Conservation (phyloP, 106 monocot species). For the Xerophyta viscosa region DNA sequence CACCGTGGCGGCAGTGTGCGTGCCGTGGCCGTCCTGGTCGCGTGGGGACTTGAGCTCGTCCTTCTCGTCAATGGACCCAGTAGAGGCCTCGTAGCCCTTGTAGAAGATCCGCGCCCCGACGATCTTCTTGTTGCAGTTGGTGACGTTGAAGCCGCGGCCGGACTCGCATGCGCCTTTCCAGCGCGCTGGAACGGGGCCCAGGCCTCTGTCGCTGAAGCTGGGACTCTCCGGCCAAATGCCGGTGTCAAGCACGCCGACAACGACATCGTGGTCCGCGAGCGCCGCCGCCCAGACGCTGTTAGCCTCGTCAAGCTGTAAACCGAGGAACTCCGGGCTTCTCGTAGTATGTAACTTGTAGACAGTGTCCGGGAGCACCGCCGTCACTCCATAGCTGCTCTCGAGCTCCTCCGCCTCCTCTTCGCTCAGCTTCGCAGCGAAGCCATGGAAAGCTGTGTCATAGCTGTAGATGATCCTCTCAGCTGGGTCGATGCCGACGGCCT, state of each 20-base stretch:
- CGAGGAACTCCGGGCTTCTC: slow-evolving; percentile 67
- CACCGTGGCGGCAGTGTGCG: slow-evolving; percentile 83
- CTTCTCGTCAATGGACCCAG: slow-evolving; percentile 54
- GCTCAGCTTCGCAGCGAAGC: slow-evolving; percentile 45
- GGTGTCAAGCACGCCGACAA: slow-evolving; percentile 77
- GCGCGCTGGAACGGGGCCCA: slow-evolving; percentile 33
- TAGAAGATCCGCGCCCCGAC: slow-evolving; percentile 78
- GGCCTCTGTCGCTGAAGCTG: slow-evolving; percentile 65
- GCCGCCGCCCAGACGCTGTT: slow-evolving; percentile 26
- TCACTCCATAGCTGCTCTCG: slow-evolving; percentile 28
- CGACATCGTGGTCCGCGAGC: slow-evolving; percentile 38
- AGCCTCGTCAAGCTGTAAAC: slow-evolving; percentile 25
- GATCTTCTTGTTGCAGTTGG: slow-evolving; percentile 70
- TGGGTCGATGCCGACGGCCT: too few relatives aligned
- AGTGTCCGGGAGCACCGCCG: slow-evolving; percentile 47
- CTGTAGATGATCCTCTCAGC: slow-evolving; percentile 57
- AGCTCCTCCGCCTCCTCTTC: slow-evolving; percentile 35
- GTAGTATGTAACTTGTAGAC: slow-evolving; percentile 66
- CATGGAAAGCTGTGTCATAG: slow-evolving; percentile 61
- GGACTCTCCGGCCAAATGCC: slow-evolving; percentile 84
- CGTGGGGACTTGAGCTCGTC: slow-evolving; percentile 65
- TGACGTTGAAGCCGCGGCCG: slow-evolving; percentile 35
- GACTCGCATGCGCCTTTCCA: slow-evolving; percentile 72
- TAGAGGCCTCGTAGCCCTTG: slow-evolving; percentile 65
- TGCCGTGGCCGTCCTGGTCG: slow-evolving; percentile 90